A percentile compares a stretch with the other conserved stretches of the same genome.
These are phyloP conservation scores for Massarina eburnea DNA, from an alignment of 2,329 filamentous ascomycete species.

Conservation along the genomic window DNA sequence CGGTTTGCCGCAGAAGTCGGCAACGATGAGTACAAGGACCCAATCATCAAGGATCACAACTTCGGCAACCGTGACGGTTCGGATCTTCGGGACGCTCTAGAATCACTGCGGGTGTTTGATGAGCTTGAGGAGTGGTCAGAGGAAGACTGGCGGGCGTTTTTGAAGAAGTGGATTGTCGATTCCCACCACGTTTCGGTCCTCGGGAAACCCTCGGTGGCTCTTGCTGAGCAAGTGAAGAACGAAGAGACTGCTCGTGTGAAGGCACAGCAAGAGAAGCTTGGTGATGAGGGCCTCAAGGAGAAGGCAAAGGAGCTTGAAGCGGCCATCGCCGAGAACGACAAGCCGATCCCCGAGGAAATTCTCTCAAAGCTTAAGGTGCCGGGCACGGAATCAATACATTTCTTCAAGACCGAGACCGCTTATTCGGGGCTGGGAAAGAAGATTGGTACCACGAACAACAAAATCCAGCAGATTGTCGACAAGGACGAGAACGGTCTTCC, in stretches of 20 bases:
- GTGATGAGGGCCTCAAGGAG: slow-evolving; percentile 75
- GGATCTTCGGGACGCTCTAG: slow-evolving; percentile 44
- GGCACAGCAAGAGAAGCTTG: slow-evolving; percentile 75
- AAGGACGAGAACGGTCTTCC: slow-evolving; percentile 64
- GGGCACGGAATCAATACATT: slow-evolving; percentile 86
- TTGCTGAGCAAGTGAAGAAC: slow-evolving; percentile 78
- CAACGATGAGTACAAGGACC: slow-evolving; percentile 77
- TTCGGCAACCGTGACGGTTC: slow-evolving; percentile 84
- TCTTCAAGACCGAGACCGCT: slow-evolving; percentile 85
- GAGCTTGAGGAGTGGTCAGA: slow-evolving; percentile 78
- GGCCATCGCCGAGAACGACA: slow-evolving; percentile 86
- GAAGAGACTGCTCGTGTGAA: slow-evolving; percentile 79
- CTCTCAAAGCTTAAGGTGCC: slow-evolving; percentile 82
- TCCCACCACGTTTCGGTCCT: slow-evolving; percentile 86
- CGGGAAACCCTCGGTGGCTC: slow-evolving; percentile 77
- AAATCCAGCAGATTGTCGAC: slow-evolving; percentile 76
- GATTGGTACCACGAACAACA: slow-evolving; percentile 67
- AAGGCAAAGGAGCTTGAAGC: slow-evolving; percentile 75
- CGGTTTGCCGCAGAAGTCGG: slow-evolving; percentile 83
- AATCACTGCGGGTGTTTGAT: slow-evolving; percentile 58
- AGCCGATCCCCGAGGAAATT: slow-evolving; percentile 79
- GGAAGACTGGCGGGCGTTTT: slow-evolving; percentile 76
- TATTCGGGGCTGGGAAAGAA: slow-evolving; percentile 76
- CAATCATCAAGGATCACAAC: slow-evolving; percentile 88
- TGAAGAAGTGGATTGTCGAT: slow-evolving; percentile 82